Conservation (phyloP, 192 early-diverging fungal genomes). For the Podila epicladia region DNA sequence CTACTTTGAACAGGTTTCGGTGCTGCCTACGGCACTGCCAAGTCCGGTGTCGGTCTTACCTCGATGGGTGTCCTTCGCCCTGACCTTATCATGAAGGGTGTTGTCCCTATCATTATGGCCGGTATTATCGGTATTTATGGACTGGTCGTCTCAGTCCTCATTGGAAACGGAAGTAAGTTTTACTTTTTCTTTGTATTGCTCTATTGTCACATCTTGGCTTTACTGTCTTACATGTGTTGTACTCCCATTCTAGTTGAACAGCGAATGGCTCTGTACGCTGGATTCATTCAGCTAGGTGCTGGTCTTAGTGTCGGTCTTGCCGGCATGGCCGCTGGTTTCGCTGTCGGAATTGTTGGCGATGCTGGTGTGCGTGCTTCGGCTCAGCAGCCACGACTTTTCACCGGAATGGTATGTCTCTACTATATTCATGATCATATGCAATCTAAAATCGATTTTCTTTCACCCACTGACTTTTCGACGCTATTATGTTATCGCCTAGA, state of each 20-base stretch:
- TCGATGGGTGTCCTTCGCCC: slow-evolving; percentile 89
- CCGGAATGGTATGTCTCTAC: slow-evolving; percentile 71
- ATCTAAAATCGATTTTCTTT: neutral
- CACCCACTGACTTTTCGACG: neutral
- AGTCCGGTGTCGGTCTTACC: slow-evolving; percentile 89
- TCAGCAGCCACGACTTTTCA: slow-evolving; percentile 83
- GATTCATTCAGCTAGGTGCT: slow-evolving; percentile 84
- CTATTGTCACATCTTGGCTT: neutral
- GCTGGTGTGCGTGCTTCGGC: slow-evolving; percentile 85
- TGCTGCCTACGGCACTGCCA: slow-evolving; percentile 93
- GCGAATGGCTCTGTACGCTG: slow-evolving; percentile 73
- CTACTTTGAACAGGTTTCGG: slow-evolving; percentile 74
- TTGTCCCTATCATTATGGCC: slow-evolving; percentile 97
- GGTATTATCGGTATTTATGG: slow-evolving; percentile 99
- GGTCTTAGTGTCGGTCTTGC: slow-evolving; percentile 85
- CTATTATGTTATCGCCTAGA: slow-evolving; percentile 31
- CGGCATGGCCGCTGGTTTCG: slow-evolving; percentile 90
- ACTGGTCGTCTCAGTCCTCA: slow-evolving; percentile 94
- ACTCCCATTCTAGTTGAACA: slow-evolving; percentile 38
- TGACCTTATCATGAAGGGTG: slow-evolving; percentile 87
- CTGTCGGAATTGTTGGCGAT: slow-evolving; percentile 92
- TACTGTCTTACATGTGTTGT: neutral
- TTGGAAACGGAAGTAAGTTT: slow-evolving; percentile 80
- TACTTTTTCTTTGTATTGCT: neutral
- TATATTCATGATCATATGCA: neutral